phyloP scores from a whole-genome alignment of 2,329 filamentous ascomycete species.

The Colletotrichum abscissum region DNA sequence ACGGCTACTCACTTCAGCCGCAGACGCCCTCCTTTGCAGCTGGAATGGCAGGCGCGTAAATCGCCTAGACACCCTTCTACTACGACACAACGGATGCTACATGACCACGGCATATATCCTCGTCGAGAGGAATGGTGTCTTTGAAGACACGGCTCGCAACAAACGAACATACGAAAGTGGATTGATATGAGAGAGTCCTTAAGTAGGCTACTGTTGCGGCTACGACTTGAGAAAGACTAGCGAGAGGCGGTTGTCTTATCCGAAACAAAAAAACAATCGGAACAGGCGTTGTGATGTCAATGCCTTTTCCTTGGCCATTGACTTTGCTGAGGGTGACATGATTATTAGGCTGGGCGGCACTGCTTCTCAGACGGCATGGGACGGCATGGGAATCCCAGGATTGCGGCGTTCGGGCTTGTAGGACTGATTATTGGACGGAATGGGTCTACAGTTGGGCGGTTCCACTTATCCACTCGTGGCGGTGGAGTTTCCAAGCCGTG shows the following conservation, averaged over 20 bases:
- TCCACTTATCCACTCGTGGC: conserved; percentile 7
- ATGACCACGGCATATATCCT: not conserved
- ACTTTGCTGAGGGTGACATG: conserved; percentile 25
- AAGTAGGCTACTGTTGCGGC: not conserved
- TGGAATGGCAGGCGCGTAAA: conserved; percentile 37
- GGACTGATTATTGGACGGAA: conserved; percentile 27
- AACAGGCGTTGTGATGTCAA: conserved; percentile 25
- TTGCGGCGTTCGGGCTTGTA: conserved; percentile 31
- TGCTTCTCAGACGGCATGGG: conserved; percentile 17
- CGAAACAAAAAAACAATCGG: not conserved
- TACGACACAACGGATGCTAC: not conserved
- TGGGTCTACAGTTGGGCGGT: conserved; percentile 11
- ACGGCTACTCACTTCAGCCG: conserved; percentile 51
- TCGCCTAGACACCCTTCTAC: not conserved
- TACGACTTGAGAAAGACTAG: conserved; percentile 10
- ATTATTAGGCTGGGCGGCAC: conserved; percentile 12
- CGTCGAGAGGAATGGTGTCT: not conserved
- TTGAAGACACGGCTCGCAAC: not conserved
- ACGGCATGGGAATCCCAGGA: conserved; percentile 26
- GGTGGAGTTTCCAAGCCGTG: conserved; percentile 5
- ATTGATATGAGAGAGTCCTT: not conserved
- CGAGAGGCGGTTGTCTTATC: not conserved
- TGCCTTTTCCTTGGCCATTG: conserved; percentile 20
- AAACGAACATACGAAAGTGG: not conserved
- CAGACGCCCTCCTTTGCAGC: conserved; percentile 35